Evolutionary conservation across 148 eudicot species (phyloP), one percentile per base, ranked within the genome.

Genomic region (Euryodendron excelsum): DNA sequence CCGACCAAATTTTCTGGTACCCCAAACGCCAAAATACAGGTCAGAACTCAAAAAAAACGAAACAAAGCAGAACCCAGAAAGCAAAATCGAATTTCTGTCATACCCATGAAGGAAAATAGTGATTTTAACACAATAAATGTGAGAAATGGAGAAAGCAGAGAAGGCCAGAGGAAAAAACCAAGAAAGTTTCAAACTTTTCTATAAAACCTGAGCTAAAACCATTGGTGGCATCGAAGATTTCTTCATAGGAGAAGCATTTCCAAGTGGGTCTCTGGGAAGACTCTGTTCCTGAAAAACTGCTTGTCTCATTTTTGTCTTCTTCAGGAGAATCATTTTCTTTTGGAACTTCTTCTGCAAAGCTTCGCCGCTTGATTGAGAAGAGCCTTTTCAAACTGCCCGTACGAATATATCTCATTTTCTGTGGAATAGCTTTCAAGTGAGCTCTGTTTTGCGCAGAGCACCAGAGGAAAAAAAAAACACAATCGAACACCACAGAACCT

Each of bases 1-100:
- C 99, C 99, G 23, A 91, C 99, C 87, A 96, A 53, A 75, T 96
- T 91, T 30, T 91, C 99, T 96, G 94, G 50, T 25, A 61, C 65
- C 72, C 69, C 78, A 70, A 30, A 72, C 50, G 56, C 1, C 15
- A 59, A 15, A 53, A 63, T 14, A 31, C 36, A 36, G 33, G 45
- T 37, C 31, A 69, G 34, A 62, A 74, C 64, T 70, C 47, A 66
- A 31, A 4, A 58, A 41, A 33, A 70, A 8, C 15, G n/a, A 18
- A 20, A 47, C 9, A 33, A 20, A 47, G 9, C 44, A 31, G 1
- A 53, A 52, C 2, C 27, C 9, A 31, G 20, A 69, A 69, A 71
- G 1, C 7, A 15, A 30, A 48, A 30, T 2, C 69, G 20, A 30
- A 63, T 39, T 68, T 69, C 72, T 41, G 21, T 5, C 36, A 65